These are phyloP conservation scores for Phytophthora macrochlamydospora DNA, from an alignment of 352 stramenopile species.

Conservation along the genomic window DNA sequence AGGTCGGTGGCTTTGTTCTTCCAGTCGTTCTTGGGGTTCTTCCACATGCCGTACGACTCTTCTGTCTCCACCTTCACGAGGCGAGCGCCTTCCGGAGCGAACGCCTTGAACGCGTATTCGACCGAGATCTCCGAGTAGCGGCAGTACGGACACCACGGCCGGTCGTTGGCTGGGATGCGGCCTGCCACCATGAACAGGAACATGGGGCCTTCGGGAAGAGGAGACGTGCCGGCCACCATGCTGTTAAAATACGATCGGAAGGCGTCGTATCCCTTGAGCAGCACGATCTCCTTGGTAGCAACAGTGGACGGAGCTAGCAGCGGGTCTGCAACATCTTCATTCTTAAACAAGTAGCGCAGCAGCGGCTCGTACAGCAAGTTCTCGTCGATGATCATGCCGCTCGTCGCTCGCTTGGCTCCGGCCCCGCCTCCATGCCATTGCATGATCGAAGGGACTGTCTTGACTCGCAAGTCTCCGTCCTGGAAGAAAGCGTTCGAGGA, in stretches of 20 bases:
- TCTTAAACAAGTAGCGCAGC: constrained; percentile 78
- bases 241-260: constrained; percentile 50
- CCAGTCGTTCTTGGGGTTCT: constrained; percentile 68
- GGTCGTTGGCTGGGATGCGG: constrained; percentile 61
- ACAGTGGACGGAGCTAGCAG: constrained; percentile 44
- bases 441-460: constrained; percentile 69
- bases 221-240: constrained; percentile 37
- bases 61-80: constrained; percentile 62
- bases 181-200: constrained; percentile 78
- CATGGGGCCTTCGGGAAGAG: constrained; percentile 35
- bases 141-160: constrained; percentile 80
- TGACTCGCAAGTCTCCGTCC: constrained; percentile 67
- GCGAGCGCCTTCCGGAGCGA: constrained; percentile 56
- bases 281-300: constrained; percentile 57
- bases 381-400: constrained; percentile 57
- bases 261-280: constrained; percentile 44
- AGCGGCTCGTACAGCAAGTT: constrained; percentile 64
- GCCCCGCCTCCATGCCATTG: constrained; percentile 53
- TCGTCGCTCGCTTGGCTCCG: constrained; percentile 57
- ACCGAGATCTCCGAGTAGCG: constrained; percentile 69
- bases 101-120: constrained; percentile 77
- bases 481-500: constrained; percentile 60
- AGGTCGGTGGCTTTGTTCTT: constrained; percentile 49
- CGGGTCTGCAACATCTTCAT: constrained; percentile 48
- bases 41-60: constrained; percentile 70